These are phyloP conservation scores for Suillus weaverae DNA, from an alignment of 768 basidiomycete genomes.

Conservation along the genomic window DNA sequence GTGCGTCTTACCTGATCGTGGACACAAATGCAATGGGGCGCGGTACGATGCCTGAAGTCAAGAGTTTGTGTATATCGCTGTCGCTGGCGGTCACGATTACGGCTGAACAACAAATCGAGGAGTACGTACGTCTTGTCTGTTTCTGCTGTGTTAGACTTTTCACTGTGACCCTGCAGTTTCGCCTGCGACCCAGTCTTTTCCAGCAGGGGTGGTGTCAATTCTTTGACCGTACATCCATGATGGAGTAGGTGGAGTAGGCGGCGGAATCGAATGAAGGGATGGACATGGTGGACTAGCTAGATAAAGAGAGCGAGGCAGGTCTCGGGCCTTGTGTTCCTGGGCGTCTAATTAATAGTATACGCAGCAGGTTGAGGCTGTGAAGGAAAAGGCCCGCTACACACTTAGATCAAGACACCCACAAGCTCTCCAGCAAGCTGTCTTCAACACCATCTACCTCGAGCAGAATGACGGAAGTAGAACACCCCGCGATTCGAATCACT, in stretches of 20 bases:
- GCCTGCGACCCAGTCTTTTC: slow-evolving; percentile 34
- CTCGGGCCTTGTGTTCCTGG: no score
- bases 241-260: slow-evolving; percentile 20
- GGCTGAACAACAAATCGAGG: neutral
- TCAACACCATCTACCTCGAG: no score
- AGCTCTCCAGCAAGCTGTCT: no score
- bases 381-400: no score
- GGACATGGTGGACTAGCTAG: slow-evolving; percentile 19
- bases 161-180: slow-evolving; percentile 33
- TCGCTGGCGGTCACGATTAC: neutral
- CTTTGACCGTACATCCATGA: slow-evolving; percentile 33
- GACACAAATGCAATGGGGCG: slow-evolving; percentile 49
- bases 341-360: no score
- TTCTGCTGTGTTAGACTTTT: slow-evolving; percentile 31
- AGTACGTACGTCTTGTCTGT: slow-evolving; percentile 28
- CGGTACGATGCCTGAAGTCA: slow-evolving; percentile 42
- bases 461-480: no score
- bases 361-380: no score
- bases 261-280: slow-evolving; percentile 28
- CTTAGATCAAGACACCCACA: no score
- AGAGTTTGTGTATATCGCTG: slow-evolving; percentile 33
- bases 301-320: neutral
- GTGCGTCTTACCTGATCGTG: slow-evolving; percentile 34
- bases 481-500: no score
- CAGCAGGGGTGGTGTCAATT: slow-evolving; percentile 28